Evolutionary conservation across 495 filamentous ascomycete genomes (phyloP).

Genomic region (Penicillium atrosanguineum): DNA sequence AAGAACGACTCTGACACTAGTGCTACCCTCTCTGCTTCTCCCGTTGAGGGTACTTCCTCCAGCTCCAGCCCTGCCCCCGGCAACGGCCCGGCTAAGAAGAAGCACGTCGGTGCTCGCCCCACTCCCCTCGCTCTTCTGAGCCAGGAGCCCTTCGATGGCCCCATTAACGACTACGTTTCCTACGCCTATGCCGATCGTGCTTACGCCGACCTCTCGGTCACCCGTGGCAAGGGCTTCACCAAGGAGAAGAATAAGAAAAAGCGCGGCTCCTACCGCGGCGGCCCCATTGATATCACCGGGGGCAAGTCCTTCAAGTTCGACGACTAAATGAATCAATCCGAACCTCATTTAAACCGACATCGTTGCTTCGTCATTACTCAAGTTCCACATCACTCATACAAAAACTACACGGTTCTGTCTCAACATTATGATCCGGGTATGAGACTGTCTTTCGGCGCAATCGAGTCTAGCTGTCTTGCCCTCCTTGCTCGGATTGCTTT

Average conservation of each 20-base stretch:
- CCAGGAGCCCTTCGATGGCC: constrained; percentile 42
- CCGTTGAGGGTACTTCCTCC: constrained; percentile 31
- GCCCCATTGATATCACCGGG: constrained; percentile 67
- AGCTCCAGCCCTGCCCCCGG: constrained; percentile 44
- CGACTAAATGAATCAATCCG: constrained; percentile 47
- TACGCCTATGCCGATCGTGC: constrained; percentile 90
- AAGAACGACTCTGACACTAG: constrained; percentile 26
- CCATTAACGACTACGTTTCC: constrained; percentile 69
- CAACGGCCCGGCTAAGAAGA: constrained; percentile 49
- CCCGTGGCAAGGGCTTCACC: constrained; percentile 94
- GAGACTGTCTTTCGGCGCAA: background rate
- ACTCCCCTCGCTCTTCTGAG: constrained; percentile 49
- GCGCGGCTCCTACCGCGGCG: constrained; percentile 82
- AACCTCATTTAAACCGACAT: background rate
- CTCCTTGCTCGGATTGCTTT: background rate
- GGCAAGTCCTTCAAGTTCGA: constrained; percentile 85
- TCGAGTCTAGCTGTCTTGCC: background rate
- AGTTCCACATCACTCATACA: background rate
- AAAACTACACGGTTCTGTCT: background rate
- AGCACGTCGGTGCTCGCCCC: constrained; percentile 45
- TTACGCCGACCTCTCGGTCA: constrained; percentile 80
- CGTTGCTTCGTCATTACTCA: background rate
- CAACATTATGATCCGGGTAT: background rate
- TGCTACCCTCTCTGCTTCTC: constrained; percentile 33
- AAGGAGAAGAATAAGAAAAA: constrained; percentile 99